Evolutionary conservation across 2,329 filamentous ascomycete species (phyloP), one percentile per base, ranked within the genome.

Genomic region (Cladosporium halotolerans): DNA sequence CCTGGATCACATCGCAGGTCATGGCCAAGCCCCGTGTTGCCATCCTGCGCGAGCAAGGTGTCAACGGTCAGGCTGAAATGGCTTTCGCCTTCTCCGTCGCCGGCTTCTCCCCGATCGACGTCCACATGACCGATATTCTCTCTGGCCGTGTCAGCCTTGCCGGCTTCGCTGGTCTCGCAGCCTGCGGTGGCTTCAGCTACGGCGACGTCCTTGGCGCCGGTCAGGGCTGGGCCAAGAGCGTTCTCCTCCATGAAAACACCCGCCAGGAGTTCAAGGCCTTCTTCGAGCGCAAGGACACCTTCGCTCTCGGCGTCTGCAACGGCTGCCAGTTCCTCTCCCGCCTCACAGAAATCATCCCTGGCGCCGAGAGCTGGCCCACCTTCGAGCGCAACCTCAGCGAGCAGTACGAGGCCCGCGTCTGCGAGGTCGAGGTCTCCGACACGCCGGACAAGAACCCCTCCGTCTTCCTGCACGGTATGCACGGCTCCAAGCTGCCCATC

Each of bases 31-130:
- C 88, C 1, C 83, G 84, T 32, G 91, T 99, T 19, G 93, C 93
- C 41, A 95, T 99, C 62, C 82, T 99, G 18, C 82, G 93, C 66
- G 93, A 97, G 71, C 90, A 96, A 70, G 93, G 93, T 68, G 89
- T 96, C 61, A 97, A 99, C 73, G 89, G 91, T 40, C 83, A 96
- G 64, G 85, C 89, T n/a, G 93, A 99, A 71, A 95, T 99, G 89
- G 93, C 93, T 1, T 97, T 95, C 66, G 90, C 91, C 45, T 97
- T 97, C 79, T 84, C 86, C 60, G 84, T 84, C 34, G 92, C 93
- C 41, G 92, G 92, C 36, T 97, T 97, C 74, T 85, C 90, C 46
- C 83, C 91, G 11, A 82, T 97, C 44, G 92, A 99, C 66, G 86
- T 97, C 1, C 92, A 96, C 77, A 97, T 99, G 93, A 93, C 87